These are phyloP conservation scores for Paramecium sexaurelia DNA, from an alignment of 73 alveolate species.

Conservation along the genomic window DNA sequence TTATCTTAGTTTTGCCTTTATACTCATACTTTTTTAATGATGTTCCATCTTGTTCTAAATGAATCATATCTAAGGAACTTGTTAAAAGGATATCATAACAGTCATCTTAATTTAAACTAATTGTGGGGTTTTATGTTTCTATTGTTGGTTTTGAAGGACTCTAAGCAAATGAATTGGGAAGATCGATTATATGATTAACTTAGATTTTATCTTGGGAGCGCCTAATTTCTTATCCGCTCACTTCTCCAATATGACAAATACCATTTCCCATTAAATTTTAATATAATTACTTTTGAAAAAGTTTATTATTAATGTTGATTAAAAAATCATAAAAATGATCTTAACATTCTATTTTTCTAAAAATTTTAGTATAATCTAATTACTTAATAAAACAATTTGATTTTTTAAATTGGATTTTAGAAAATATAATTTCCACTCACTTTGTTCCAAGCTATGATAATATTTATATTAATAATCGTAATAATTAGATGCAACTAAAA, in stretches of 20 bases:
- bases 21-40: neutral
- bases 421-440: too few relatives aligned
- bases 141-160: slow-evolving; percentile 32
- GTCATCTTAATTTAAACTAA: neutral
- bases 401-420: too few relatives aligned
- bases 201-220: neutral
- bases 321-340: neutral
- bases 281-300: neutral
- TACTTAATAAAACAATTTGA: too few relatives aligned
- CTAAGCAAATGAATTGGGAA: slow-evolving; percentile 14
- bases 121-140: slow-evolving; percentile 23
- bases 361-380: too few relatives aligned
- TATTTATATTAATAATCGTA: too few relatives aligned
- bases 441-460: too few relatives aligned
- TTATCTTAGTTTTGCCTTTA: neutral
- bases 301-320: neutral
- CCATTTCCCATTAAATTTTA: slow-evolving; percentile 31
- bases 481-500: too few relatives aligned
- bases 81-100: slow-evolving; percentile 7
- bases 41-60: neutral
- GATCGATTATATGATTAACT: neutral
- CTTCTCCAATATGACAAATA: slow-evolving; percentile 4
- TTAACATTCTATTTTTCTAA: too few relatives aligned
- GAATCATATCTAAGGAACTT: slow-evolving; percentile 21
- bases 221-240: neutral